A percentile compares a stretch with the other conserved stretches of the same genome.
Evolutionary conservation across 2,329 filamentous ascomycete species (phyloP).

Genomic region (Dactylellina haptotyla): DNA sequence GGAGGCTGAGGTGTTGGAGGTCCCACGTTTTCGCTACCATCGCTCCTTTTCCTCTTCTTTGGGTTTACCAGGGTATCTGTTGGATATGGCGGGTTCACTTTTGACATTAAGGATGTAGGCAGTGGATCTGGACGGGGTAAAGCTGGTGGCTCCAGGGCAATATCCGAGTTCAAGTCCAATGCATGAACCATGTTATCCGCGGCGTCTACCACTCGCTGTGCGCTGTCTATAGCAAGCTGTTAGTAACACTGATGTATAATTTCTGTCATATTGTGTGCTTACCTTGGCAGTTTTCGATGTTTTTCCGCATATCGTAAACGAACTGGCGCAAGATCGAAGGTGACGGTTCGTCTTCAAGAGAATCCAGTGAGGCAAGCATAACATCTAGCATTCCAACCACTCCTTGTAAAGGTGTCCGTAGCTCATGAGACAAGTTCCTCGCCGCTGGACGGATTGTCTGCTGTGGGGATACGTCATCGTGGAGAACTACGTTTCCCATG

Average conservation of each 20-base stretch:
- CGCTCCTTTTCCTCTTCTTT: conserved; percentile 48
- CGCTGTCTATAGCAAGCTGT: conserved; percentile 68
- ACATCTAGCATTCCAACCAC: conserved; percentile 80
- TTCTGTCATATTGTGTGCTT: conserved; percentile 54
- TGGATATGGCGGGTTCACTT: conserved; percentile 19
- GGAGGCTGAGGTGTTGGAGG: conserved; percentile 47
- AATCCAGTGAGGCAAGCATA: conserved; percentile 71
- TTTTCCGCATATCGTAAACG: conserved; percentile 72
- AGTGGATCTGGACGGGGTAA: conserved; percentile 55
- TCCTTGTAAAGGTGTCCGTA: conserved; percentile 79
- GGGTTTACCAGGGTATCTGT: conserved; percentile 23
- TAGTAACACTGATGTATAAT: conserved; percentile 26
- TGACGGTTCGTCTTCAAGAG: conserved; percentile 36
- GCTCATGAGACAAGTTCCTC: conserved; percentile 76
- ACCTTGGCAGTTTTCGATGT: conserved; percentile 77
- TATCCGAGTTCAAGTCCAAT: conserved; percentile 78
- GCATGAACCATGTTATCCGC: conserved; percentile 80
- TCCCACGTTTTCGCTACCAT: conserved; percentile 44
- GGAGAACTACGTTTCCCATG: conserved; percentile 65
- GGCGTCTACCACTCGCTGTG: conserved; percentile 75
- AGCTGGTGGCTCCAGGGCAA: conserved; percentile 69
- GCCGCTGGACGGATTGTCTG: conserved; percentile 77
- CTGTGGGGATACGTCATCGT: conserved; percentile 68
- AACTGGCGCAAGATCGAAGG: conserved; percentile 64
- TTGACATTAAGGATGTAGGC: conserved; percentile 27